These are phyloP conservation scores for Lentinula raphanica DNA, from an alignment of 768 basidiomycete species.

Conservation along the genomic window DNA sequence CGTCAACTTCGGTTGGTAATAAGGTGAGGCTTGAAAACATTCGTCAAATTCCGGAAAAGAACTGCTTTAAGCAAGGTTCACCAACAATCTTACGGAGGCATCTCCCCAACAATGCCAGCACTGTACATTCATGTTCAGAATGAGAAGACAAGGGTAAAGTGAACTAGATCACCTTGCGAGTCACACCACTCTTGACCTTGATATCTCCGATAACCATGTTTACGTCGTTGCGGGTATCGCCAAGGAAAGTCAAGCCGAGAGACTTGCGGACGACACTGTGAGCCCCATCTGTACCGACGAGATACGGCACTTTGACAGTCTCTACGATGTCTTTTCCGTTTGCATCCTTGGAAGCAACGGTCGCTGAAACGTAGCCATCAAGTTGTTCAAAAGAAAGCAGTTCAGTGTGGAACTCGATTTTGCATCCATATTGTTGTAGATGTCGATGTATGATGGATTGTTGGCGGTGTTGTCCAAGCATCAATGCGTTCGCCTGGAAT, in stretches of 20 bases:
- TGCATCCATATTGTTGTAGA: constrained; percentile 9
- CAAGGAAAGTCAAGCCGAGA: constrained; percentile 13
- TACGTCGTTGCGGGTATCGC: constrained; percentile 9
- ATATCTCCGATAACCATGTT: constrained; percentile 13
- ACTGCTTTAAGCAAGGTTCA: no score
- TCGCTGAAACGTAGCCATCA: constrained; percentile 20
- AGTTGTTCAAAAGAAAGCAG: constrained; percentile 24
- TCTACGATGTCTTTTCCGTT: constrained; percentile 3
- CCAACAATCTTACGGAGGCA: neutral
- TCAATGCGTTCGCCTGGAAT: neutral
- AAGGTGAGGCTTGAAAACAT: neutral
- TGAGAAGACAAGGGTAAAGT: neutral
- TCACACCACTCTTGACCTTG: constrained; percentile 10
- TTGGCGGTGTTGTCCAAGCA: constrained; percentile 8
- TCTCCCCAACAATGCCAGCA: constrained; percentile 17
- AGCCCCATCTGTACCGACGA: constrained; percentile 12
- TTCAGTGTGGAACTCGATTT: constrained; percentile 22
- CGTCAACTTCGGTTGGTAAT: constrained; percentile 1
- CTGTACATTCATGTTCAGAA: neutral
- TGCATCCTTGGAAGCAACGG: constrained; percentile 6
- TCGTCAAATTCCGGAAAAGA: no score
- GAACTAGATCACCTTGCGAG: neutral
- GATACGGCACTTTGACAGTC: neutral
- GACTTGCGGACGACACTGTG: constrained; percentile 11
- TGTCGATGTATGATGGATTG: constrained; percentile 15